Percentiles rank a stretch among this genome's conserved stretches.
Conservation (phyloP, 306 rosid species). For the Pyrus bretschneideri region DNA sequence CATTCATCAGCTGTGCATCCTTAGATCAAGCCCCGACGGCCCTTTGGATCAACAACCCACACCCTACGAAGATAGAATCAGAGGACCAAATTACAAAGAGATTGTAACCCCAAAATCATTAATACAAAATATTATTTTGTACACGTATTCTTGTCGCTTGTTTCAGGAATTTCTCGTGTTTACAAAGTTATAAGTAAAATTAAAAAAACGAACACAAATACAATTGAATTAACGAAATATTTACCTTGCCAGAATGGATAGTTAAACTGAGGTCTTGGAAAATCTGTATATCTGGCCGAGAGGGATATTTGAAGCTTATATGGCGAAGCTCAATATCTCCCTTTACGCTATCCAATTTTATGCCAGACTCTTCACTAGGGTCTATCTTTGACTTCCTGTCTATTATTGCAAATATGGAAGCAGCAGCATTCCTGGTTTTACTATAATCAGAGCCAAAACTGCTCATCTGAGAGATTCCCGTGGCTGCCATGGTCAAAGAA, state of each 20-base stretch:
- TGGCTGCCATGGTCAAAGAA: constrained; percentile 80
- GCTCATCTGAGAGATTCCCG: constrained; percentile 59
- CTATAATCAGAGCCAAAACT: constrained; percentile 46
- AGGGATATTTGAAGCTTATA: constrained; percentile 68
- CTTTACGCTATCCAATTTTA: constrained; percentile 39
- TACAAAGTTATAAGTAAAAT: not conserved
- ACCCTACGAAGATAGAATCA: too few species aligned
- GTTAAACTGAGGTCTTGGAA: constrained; percentile 58
- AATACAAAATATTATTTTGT: too few species aligned
- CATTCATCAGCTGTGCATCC: too few species aligned
- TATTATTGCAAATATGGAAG: constrained; percentile 54
- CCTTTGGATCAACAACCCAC: too few species aligned
- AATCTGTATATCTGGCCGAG: constrained; percentile 66
- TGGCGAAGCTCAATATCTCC: constrained; percentile 59
- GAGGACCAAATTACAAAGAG: too few species aligned
- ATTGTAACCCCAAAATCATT: too few species aligned
- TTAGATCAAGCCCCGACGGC: too few species aligned
- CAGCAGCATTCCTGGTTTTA: constrained; percentile 55
- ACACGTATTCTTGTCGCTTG: too few species aligned
- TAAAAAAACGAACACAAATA: not conserved
- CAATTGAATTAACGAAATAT: not conserved
- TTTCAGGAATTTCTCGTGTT: too few species aligned
- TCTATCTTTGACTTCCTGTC: constrained; percentile 56
- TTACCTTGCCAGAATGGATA: constrained; percentile 74
- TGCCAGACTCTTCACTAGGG: constrained; percentile 59